Percentiles rank a stretch among this genome's conserved stretches.
These are phyloP conservation scores for Penicillium corylophilum DNA, from an alignment of 2,329 filamentous ascomycete species.

Conservation along the genomic window DNA sequence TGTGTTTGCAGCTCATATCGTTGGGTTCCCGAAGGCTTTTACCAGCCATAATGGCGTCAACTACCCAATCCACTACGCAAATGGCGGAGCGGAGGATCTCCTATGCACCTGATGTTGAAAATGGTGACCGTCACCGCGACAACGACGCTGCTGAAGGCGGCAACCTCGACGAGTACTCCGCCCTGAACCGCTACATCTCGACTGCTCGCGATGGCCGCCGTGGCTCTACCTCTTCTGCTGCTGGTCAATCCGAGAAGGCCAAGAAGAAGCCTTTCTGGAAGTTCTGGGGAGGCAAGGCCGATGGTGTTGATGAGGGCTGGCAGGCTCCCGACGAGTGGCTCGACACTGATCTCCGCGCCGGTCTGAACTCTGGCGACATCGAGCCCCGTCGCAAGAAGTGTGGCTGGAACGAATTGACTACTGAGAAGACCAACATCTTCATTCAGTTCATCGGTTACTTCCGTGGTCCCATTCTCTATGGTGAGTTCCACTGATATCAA, in stretches of 20 bases:
- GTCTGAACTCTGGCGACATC: slow-evolving; percentile 60
- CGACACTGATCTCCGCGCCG: slow-evolving; percentile 64
- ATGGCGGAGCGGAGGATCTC: slow-evolving; percentile 47
- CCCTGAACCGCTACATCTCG: slow-evolving; percentile 66
- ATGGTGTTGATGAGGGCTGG: slow-evolving; percentile 34
- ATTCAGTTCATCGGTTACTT: slow-evolving; percentile 74
- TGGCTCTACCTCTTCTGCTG: slow-evolving; percentile 46
- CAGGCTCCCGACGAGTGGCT: slow-evolving; percentile 66
- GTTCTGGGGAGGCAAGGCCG: slow-evolving; percentile 48
- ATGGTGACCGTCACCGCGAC: slow-evolving; percentile 39
- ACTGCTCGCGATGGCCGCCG: slow-evolving; percentile 62
- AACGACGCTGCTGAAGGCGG: slow-evolving; percentile 30
- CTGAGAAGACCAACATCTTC: slow-evolving; percentile 74
- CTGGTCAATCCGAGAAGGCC: slow-evolving; percentile 42
- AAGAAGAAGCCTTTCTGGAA: slow-evolving; percentile 60
- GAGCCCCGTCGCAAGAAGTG: slow-evolving; percentile 64
- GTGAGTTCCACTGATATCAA: slow-evolving; percentile 48
- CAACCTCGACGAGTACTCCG: slow-evolving; percentile 60
- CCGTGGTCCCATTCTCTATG: slow-evolving; percentile 73
- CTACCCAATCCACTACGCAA: slow-evolving; percentile 12
- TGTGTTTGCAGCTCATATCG: slow-evolving; percentile 37
- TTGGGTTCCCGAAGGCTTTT: slow-evolving; percentile 38
- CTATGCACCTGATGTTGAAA: slow-evolving; percentile 46
- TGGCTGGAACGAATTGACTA: slow-evolving; percentile 70
- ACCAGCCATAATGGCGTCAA: slow-evolving; percentile 40